Conservation (phyloP, 208 protist species). For the Naegleria lovaniensis region DNA sequence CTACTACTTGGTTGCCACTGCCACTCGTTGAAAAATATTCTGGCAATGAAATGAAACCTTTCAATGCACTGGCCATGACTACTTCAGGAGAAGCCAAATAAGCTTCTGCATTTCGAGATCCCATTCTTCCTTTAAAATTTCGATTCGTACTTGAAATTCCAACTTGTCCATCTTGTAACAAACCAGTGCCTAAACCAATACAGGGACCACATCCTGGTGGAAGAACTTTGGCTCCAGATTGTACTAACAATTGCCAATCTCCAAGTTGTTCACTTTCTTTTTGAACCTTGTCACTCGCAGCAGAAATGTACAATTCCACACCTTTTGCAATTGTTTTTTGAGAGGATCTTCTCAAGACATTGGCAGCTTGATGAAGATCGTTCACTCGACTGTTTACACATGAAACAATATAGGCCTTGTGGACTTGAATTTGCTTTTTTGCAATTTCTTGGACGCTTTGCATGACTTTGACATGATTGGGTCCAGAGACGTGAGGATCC, state of each 20-base stretch:
- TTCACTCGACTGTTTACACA: constrained; percentile 54
- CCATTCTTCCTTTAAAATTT: constrained; percentile 68
- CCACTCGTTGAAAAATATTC: background rate
- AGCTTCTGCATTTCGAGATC: constrained; percentile 43
- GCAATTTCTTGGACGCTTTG: constrained; percentile 38
- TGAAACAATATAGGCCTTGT: constrained; percentile 63
- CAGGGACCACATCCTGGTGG: constrained; percentile 61
- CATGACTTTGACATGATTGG: constrained; percentile 50
- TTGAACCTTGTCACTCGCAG: constrained; percentile 52
- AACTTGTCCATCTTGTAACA: constrained; percentile 61
- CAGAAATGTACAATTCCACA: constrained; percentile 59
- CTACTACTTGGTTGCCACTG: background rate
- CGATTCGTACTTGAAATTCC: constrained; percentile 62
- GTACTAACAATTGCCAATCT: constrained; percentile 52
- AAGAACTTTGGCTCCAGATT: constrained; percentile 51
- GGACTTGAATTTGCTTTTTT: constrained; percentile 40
- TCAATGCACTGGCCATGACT: constrained; percentile 52
- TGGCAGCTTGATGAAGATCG: constrained; percentile 45
- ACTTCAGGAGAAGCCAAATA: constrained; percentile 62
- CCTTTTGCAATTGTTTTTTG: constrained; percentile 34
- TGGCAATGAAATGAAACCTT: constrained; percentile 46
- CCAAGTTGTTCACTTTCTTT: constrained; percentile 37
- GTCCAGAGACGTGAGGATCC: constrained; percentile 48
- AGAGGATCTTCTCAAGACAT: constrained; percentile 29
- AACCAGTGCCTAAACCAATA: constrained; percentile 42